Conservation (phyloP, 768 basidiomycete species). For the Tulasnella sp. region DNA sequence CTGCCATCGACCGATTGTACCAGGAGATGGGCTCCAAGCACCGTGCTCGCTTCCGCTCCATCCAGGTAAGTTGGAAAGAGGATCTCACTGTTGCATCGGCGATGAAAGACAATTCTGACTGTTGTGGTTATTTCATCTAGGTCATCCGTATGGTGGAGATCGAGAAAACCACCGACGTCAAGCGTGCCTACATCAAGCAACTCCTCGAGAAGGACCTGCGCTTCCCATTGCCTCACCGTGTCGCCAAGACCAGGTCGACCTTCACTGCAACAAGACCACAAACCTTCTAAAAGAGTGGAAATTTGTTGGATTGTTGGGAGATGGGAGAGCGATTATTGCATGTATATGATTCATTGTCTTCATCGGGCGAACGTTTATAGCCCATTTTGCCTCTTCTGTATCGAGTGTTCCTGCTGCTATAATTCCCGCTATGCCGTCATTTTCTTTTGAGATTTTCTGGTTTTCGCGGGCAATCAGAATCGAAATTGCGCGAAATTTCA, state of each 20-base stretch:
- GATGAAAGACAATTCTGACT: background rate
- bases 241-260: conserved; percentile 69
- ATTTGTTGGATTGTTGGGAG: background rate
- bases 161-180: conserved; percentile 83
- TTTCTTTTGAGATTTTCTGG: conserved; percentile 12
- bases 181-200: conserved; percentile 98
- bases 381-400: background rate
- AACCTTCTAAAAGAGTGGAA: conserved; percentile 52
- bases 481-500: background rate
- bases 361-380: too few relatives aligned
- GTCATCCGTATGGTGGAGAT: conserved; percentile 97
- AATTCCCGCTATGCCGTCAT: background rate
- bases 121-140: conserved; percentile 42
- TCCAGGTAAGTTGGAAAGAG: conserved; percentile 64
- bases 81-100: background rate
- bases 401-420: background rate
- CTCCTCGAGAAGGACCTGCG: conserved; percentile 83
- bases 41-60: conserved; percentile 98
- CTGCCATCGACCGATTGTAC: conserved; percentile 94
- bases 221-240: conserved; percentile 95
- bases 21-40: conserved; percentile 99
- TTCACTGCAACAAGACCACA: conserved; percentile 74
- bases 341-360: background rate
- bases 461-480: background rate
- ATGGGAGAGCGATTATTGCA: conserved; percentile 2